Evolutionary conservation across 768 basidiomycete species (phyloP), one percentile per base, ranked within the genome.

Genomic region (Suillus variegatus): DNA sequence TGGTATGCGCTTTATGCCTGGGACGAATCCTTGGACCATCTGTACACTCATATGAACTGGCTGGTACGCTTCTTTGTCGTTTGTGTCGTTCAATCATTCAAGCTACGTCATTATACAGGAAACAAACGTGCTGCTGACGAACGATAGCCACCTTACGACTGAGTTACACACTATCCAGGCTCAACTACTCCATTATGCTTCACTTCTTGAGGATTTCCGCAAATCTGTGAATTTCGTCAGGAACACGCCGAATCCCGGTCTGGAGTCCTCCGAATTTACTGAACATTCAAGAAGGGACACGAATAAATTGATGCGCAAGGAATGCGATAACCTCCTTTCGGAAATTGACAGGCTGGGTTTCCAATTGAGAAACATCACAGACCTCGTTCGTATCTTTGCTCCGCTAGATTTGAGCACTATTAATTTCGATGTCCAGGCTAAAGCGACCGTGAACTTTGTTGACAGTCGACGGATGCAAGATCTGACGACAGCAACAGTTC

Each of bases 1-100:
- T 88, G 87, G 87, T 86, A 86, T 64, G 82, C 84, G 0, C 68
- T 87, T 25, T 88, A 88, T 69, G 82, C 86, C 0, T 88, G 87
- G 86, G 87, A 88, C 55, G 86, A 88, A 71, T 75, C 85, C 0
- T 76, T 87, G 40, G 86, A 87, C 68, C 73, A 76, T 14, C 69
- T 88, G 47, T 87, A 86, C 64, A 68, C 71, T 10, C 84, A 88
- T 66, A 81, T 88, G 28, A 84, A 81, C 65, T 77, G 67, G 64
- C 75, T 88, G 73, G 85, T 86, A 70, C 49, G 72, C 9, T 7
- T 25, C 52, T 14, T 49, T 12, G 12, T 57, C 4, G 9, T 0
- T 58, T 47, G 41, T 35, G 25, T 58, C 46, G 13, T 62, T 67
- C 40, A 62, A 18, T 63, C 36, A 7, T 22, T 16, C 6, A 64